Base-by-base conservation (phyloP, 2,329 filamentous ascomycete species). In the Pestalotiopsis fici region DNA sequence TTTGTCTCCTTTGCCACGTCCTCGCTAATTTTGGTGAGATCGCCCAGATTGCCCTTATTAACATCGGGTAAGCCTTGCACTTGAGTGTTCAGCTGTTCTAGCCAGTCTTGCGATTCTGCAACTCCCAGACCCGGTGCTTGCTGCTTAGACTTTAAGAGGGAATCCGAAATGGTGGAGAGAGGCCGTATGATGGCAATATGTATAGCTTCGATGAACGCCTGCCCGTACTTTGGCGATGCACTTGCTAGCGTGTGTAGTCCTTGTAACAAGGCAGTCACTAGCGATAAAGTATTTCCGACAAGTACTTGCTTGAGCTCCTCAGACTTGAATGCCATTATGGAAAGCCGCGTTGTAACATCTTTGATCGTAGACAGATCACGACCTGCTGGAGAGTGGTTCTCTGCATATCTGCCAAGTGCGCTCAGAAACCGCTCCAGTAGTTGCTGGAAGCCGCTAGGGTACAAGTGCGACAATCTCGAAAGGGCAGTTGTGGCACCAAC, bases 241-340 rank as follows among this genome's bases (percentile, higher is more conserved):
- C 71, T 67, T 65, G 77, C 35, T 66, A 75, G 71, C 64, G 71
- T 69, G 43, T 69, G 61, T 13, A 78, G 50, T 5, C 67, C 70
- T 60, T 73, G 68, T 18, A 74, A 50, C 4, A 86, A 69, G 2
- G 76, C 72, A 50, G 77, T 74, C 28, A 79, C 71, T 21, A 84
- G 77, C 5, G 76, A 78, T 12, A 84, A 66, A 65, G 83, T 83
- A 68, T 85, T 80, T 15, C 74, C 67, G n/a, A 84, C 73, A 1
- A 76, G 74, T 5, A 73, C 70, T 1, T 71, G 70, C 3, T 72
- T 67, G 2, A 67, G 70, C 1, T 80, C 78, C 0, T 81, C 67
- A 54, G 80, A 76, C 1, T 84, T 86, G 72, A 84, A 86, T 31
- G 84, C 83, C 60, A 88, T 78, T 65, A 82, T 85, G 3, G 83